Percentiles rank a stretch among this genome's conserved stretches.
Conservation (phyloP, 306 rosid genomes). For the peach (Prunus persica) region DNA sequence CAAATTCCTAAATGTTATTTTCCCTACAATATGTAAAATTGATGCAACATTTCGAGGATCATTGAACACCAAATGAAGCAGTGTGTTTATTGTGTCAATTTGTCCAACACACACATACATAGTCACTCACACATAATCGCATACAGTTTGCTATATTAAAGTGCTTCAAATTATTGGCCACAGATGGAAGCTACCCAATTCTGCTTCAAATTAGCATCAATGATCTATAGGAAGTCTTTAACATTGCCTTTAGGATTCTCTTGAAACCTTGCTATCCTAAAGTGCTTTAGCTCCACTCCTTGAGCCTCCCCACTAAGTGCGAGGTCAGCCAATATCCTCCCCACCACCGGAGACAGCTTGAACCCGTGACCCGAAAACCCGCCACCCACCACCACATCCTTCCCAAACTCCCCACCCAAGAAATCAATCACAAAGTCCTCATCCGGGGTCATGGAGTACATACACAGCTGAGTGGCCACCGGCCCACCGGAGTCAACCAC, state of each 20-base stretch:
- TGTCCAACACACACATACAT: no score
- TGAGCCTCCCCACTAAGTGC: conserved; percentile 47
- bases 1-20: no score
- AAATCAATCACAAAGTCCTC: conserved; percentile 81
- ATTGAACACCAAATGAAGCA: not conserved
- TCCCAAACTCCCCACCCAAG: conserved; percentile 68
- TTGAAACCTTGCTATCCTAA: conserved; percentile 53
- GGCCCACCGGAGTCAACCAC: conserved; percentile 55
- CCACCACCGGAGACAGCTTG: conserved; percentile 83
- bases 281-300: conserved; percentile 58
- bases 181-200: no score
- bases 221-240: conserved; percentile 25
- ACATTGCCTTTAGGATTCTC: conserved; percentile 42
- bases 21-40: no score
- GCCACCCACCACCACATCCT: conserved; percentile 69
- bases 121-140: no score
- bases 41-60: no score
- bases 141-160: no score
- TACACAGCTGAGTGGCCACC: conserved; percentile 48
- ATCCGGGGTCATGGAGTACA: conserved; percentile 81
- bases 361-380: conserved; percentile 97
- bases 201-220: not conserved
- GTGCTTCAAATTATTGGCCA: no score
- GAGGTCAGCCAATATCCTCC: conserved; percentile 59
- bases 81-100: no score